A percentile compares a stretch with the other conserved stretches of the same genome.
phyloP scores from a whole-genome alignment of 139 green algal species.

The Edaphochlamys debaryana region DNA sequence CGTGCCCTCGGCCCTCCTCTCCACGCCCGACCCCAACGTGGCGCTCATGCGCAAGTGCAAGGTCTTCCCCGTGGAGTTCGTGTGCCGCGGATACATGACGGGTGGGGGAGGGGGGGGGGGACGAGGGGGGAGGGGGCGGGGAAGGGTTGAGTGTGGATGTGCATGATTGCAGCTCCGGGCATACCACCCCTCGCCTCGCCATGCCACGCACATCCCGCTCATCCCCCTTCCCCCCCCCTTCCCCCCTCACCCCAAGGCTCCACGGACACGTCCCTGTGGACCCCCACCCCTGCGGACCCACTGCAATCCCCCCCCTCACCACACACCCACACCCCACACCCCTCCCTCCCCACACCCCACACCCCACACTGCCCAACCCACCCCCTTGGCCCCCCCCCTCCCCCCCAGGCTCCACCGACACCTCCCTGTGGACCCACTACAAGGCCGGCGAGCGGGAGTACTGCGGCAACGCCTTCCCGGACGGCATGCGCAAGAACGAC shows the following conservation, averaged over 20 bases:
- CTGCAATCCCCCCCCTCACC: too few species aligned
- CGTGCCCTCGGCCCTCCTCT: constrained; percentile 86
- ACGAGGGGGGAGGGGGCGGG: neutral
- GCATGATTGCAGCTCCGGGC: neutral
- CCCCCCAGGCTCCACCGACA: constrained; percentile 89
- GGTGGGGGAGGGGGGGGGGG: constrained; percentile 47
- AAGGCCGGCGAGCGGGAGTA: constrained; percentile 86
- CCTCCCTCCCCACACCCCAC: neutral
- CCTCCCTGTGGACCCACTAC: constrained; percentile 98
- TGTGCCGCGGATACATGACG: constrained; percentile 96
- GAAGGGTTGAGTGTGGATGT: neutral
- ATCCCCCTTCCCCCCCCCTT: too few species aligned
- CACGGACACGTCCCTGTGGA: too few species aligned
- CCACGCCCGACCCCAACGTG: constrained; percentile 92
- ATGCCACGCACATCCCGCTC: too few species aligned
- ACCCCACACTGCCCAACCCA: neutral
- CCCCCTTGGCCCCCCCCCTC: neutral
- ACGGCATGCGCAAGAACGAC: constrained; percentile 97
- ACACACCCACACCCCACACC: too few species aligned
- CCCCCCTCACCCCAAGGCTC: too few species aligned
- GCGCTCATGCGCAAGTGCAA: constrained; percentile 92
- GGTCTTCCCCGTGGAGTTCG: constrained; percentile 99
- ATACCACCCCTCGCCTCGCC: too few species aligned
- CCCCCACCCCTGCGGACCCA: too few species aligned
- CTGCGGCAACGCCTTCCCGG: constrained; percentile 95